Evolutionary conservation across 352 stramenopile genomes (phyloP).

Genomic region (Globisporangium alternatum): DNA sequence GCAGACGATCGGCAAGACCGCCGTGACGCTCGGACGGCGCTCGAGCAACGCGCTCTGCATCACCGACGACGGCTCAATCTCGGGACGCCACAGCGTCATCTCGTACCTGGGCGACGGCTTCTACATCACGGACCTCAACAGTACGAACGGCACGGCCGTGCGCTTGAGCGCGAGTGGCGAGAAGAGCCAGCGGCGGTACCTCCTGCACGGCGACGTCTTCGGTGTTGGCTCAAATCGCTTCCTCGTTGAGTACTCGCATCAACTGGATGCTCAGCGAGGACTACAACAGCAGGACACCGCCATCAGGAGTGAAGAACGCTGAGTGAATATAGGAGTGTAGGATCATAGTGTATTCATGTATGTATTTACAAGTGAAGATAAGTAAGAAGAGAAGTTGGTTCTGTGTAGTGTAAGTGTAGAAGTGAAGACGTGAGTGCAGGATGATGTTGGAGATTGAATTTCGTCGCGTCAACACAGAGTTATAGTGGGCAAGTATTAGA

Average conservation of each 20-base stretch:
- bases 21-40: constrained; percentile 68
- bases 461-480: too few species aligned
- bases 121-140: constrained; percentile 82
- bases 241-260: constrained; percentile 76
- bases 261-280: constrained; percentile 30
- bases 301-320: background rate
- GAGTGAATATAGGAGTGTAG: background rate
- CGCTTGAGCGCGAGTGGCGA: constrained; percentile 62
- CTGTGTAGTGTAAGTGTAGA: too few species aligned
- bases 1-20: constrained; percentile 74
- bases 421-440: too few species aligned
- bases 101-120: constrained; percentile 74
- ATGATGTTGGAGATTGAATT: too few species aligned
- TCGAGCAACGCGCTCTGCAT: constrained; percentile 83
- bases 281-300: background rate
- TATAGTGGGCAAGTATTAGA: too few species aligned
- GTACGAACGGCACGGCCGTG: constrained; percentile 80
- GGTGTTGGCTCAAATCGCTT: constrained; percentile 83
- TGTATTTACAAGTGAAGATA: background rate
- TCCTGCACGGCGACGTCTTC: constrained; percentile 81
- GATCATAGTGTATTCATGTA: background rate
- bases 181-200: constrained; percentile 52
- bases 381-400: too few species aligned
- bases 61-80: constrained; percentile 80
- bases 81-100: constrained; percentile 66